These are phyloP conservation scores for Boletellus emodensis DNA, from an alignment of 768 basidiomycete species.

Conservation along the genomic window DNA sequence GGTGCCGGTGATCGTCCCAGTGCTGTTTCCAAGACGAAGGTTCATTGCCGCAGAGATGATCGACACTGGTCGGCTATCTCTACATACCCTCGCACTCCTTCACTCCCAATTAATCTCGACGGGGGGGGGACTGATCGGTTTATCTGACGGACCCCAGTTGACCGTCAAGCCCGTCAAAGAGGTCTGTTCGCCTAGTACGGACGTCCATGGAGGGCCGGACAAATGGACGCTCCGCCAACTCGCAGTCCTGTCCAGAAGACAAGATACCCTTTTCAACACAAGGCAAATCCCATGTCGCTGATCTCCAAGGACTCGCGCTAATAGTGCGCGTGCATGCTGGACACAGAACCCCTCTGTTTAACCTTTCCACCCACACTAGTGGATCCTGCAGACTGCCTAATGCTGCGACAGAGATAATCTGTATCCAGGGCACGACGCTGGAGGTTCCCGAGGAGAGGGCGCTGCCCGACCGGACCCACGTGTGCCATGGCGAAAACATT, in stretches of 20 bases:
- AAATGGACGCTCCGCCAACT: slow-evolving; percentile 70
- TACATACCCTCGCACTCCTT: neutral
- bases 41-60: slow-evolving; percentile 77
- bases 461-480: slow-evolving; percentile 45
- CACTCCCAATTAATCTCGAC: slow-evolving; percentile 3
- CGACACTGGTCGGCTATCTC: slow-evolving; percentile 37
- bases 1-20: slow-evolving; percentile 37
- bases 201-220: slow-evolving; percentile 56
- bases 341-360: slow-evolving; percentile 53
- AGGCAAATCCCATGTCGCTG: slow-evolving; percentile 17
- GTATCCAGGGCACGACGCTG: slow-evolving; percentile 57
- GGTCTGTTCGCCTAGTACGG: slow-evolving; percentile 50
- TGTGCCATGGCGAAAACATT: neutral
- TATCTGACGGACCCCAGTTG: slow-evolving; percentile 47
- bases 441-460: slow-evolving; percentile 61
- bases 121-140: slow-evolving; percentile 49
- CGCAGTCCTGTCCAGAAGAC: slow-evolving; percentile 54
- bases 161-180: slow-evolving; percentile 49
- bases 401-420: slow-evolving; percentile 57
- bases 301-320: neutral
- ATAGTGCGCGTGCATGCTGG: neutral
- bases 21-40: slow-evolving; percentile 49
- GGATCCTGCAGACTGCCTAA: slow-evolving; percentile 57
- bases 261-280: slow-evolving; percentile 63
- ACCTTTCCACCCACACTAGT: slow-evolving; percentile 48